Percentiles rank a stretch among this genome's conserved stretches.
phyloP scores from a whole-genome alignment of 2,329 filamentous ascomycete genomes.

The Fusarium caatingaense region DNA sequence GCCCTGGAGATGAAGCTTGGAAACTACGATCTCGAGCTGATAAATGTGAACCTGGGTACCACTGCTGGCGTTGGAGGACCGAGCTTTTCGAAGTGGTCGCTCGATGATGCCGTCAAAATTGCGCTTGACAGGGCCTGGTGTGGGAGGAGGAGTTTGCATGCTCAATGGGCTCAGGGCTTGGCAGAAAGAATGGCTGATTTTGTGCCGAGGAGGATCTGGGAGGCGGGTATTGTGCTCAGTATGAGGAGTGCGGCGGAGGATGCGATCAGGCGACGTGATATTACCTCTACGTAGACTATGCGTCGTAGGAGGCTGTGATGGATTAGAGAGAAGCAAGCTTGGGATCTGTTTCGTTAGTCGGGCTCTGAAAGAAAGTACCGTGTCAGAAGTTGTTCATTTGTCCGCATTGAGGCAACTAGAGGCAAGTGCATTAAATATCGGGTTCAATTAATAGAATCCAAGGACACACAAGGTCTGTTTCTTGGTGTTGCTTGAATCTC shows the following conservation, averaged over 20 bases:
- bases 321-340: not conserved
- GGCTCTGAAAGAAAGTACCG: rapidly evolving
- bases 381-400: not conserved
- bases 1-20: not conserved
- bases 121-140: too few relatives aligned
- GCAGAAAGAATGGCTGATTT: not conserved
- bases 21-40: not conserved
- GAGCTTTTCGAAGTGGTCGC: not conserved
- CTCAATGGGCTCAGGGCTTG: not conserved
- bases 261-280: not conserved
- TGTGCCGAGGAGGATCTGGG: not conserved
- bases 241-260: not conserved
- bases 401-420: not conserved
- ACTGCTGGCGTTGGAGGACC: not conserved
- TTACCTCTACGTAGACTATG: not conserved
- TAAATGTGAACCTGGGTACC: not conserved
- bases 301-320: not conserved
- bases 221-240: not conserved
- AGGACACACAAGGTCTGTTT: not conserved
- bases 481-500: not conserved
- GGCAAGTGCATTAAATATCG: not conserved
- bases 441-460: not conserved
- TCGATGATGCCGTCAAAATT: not conserved
- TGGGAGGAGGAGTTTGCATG: not conserved
- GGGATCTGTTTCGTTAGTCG: not conserved